Evolutionary conservation across 345 rosid genomes (phyloP), one percentile per base, ranked within the genome.

Genomic region (Populus euphratica): DNA sequence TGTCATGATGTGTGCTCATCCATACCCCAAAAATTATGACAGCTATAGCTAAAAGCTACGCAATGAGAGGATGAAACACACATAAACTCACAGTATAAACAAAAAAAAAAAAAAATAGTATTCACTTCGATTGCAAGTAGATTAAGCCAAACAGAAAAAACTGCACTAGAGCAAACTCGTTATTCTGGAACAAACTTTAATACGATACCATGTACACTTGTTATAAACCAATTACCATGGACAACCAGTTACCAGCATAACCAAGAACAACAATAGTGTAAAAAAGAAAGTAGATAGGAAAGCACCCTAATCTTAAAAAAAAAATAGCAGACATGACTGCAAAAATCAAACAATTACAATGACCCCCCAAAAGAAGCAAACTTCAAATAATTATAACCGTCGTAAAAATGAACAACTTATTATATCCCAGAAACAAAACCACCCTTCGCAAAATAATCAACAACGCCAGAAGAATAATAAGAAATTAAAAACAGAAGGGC

Each of bases 1-100:
- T 87, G 82, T 95, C 99, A 62, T 91, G 87, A 77, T 91, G 97
- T 76, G 94, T 87, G 88, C 97, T 91, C 97, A 95, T 90, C 99
- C 98, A 95, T 71, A 93, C 94, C 71, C 98, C 99, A 78, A 89
- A 93, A 56, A 90, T 85, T 61, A 91, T 79, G 47, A 95, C 87
- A 80, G 87, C 88, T 75, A 90, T 82, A 43, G 97, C 93, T 85
- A 93, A 78, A 68, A 95, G 88, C 99, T 95, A 87, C 91, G 84
- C 70, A 73, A 81, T 70, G 70, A 81, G 69, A 13, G 56, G 16
- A 50, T 8, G 65, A 25, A 80, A 5, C 31, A 68, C 20, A 70
- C 41, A 86, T 47, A 56, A 29, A 43, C 8, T 73, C 54, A 61
- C 14, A 35, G 23, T 20, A 77, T 20, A 43, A 63, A 38, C 49